A percentile compares a stretch with the other conserved stretches of the same genome.
These are phyloP conservation scores for Apiotrichum gracile DNA, from an alignment of 1,284 basidiomycete genomes.

Conservation along the genomic window DNA sequence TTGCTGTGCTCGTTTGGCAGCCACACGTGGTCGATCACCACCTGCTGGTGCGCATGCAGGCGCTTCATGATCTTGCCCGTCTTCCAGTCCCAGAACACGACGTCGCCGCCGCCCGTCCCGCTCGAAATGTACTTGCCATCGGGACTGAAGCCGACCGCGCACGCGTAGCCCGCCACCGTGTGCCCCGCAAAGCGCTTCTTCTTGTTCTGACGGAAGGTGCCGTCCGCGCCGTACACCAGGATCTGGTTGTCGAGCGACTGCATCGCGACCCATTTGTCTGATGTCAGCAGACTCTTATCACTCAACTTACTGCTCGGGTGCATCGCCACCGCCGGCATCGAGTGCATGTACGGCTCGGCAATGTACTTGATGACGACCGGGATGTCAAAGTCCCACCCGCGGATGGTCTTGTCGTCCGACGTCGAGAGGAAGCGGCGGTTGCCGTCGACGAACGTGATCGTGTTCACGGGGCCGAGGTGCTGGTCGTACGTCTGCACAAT, in stretches of 20 bases:
- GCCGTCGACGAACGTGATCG: conserved; percentile 94
- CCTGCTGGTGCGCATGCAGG: conserved; percentile 82
- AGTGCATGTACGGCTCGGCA: conserved; percentile 98
- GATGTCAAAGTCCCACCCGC: conserved; percentile 97
- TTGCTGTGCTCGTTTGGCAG: conserved; percentile 96
- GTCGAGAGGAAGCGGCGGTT: conserved; percentile 96
- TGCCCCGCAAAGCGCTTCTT: conserved; percentile 98
- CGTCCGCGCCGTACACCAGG: conserved; percentile 88
- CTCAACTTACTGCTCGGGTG: conserved; percentile 78
- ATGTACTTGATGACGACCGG: conserved; percentile 99
- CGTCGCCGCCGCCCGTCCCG: conserved; percentile 87
- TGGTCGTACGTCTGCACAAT: conserved; percentile 98
- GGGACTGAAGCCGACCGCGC: conserved; percentile 91
- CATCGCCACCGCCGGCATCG: conserved; percentile 93
- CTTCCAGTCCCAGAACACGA: conserved; percentile 99
- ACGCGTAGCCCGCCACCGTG: conserved; percentile 92
- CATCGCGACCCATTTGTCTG: conserved; percentile 92
- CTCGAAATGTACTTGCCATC: conserved; percentile 95
- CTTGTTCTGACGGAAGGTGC: conserved; percentile 90
- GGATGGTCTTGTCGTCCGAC: conserved; percentile 98
- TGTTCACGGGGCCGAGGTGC: conserved; percentile 95
- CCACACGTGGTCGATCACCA: conserved; percentile 96
- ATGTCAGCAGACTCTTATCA: background rate
- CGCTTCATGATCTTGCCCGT: conserved; percentile 88
- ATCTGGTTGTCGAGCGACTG: conserved; percentile 99